These are phyloP conservation scores for Trichosporon coremiiforme DNA, from an alignment of 1,284 basidiomycete species.

Conservation along the genomic window DNA sequence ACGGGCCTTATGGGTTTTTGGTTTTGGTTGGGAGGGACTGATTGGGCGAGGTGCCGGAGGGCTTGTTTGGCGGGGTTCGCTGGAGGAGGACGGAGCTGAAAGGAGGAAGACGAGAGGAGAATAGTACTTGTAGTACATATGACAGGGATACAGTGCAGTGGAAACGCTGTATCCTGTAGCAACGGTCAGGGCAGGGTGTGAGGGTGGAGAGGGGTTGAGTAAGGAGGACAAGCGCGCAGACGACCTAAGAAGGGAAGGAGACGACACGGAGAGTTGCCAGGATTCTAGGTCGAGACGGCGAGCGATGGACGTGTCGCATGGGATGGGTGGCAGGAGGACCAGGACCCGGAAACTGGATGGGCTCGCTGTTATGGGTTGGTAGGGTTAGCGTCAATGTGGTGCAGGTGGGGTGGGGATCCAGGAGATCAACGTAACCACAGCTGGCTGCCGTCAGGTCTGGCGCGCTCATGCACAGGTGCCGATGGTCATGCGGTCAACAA, in stretches of 20 bases:
- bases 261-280: neutral
- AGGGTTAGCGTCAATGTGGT: neutral
- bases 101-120: neutral
- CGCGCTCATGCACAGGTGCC: neutral
- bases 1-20: constrained; percentile 4
- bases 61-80: neutral
- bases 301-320: constrained; percentile 7
- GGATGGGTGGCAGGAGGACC: neutral
- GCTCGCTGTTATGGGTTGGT: neutral
- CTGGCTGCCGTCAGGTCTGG: neutral
- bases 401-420: constrained; percentile 6
- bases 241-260: neutral
- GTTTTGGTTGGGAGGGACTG: neutral
- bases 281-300: neutral
- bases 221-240: neutral
- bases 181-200: neutral
- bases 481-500: neutral
- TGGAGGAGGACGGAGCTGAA: neutral
- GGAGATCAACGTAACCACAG: neutral
- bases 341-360: neutral
- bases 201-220: neutral
- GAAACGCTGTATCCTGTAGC: neutral
- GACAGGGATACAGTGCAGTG: neutral
- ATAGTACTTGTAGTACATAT: constrained; percentile 1
- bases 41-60: constrained; percentile 1